Evolutionary conservation across 2,329 filamentous ascomycete genomes (phyloP).

Genomic region (Talaromyces islandicus): DNA sequence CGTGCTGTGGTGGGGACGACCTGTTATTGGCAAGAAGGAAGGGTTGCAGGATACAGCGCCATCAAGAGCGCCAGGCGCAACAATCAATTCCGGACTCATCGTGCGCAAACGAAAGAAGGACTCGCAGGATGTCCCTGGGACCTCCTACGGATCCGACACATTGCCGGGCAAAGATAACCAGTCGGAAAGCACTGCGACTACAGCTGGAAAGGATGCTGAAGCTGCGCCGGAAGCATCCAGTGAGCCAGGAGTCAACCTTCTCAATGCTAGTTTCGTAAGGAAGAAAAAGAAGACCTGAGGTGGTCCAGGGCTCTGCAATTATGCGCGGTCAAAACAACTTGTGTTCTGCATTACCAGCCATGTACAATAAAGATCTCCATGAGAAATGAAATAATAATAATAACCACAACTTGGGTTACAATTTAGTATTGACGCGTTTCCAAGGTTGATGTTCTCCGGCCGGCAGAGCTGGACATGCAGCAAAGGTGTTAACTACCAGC

Average conservation of each 20-base stretch:
- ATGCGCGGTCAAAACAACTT: neutral
- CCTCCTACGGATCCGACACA: neutral
- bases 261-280: conserved; percentile 31
- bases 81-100: conserved; percentile 25
- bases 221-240: conserved; percentile 3
- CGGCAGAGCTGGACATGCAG: neutral
- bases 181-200: neutral
- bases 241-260: conserved; percentile 27
- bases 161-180: neutral
- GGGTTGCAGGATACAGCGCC: conserved; percentile 12
- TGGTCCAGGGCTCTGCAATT: neutral
- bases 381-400: neutral
- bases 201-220: neutral
- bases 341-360: neutral
- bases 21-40: conserved; percentile 25
- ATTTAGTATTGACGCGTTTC: neutral
- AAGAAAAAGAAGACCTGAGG: conserved; percentile 36
- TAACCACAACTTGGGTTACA: neutral
- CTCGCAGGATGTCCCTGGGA: conserved; percentile 6
- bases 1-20: conserved; percentile 29
- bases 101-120: conserved; percentile 34
- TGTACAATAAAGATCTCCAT: neutral
- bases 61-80: conserved; percentile 14
- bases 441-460: too few species aligned
- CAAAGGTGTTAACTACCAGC: neutral